These are phyloP conservation scores for Eremomyces bilateralis DNA, from an alignment of 495 filamentous ascomycete species.

Conservation along the genomic window DNA sequence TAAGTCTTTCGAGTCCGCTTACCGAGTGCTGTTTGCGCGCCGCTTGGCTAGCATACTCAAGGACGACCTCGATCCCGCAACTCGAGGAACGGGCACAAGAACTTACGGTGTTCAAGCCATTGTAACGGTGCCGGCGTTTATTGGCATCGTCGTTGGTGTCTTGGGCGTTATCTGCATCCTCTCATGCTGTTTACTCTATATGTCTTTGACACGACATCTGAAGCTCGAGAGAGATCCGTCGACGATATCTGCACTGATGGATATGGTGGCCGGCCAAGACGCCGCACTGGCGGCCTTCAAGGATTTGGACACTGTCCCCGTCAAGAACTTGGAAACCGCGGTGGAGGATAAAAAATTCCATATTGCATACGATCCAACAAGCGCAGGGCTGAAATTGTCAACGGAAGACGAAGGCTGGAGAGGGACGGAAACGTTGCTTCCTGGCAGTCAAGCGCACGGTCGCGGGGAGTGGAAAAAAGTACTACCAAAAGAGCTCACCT, in stretches of 20 bases:
- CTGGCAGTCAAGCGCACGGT: no score
- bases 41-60: slow-evolving; percentile 13
- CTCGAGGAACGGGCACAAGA: background rate
- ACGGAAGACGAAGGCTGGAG: no score
- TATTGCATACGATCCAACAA: background rate
- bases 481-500: slow-evolving; percentile 4
- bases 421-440: no score
- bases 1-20: slow-evolving; percentile 13
- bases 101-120: slow-evolving; percentile 10
- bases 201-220: slow-evolving; percentile 4
- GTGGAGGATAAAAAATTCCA: slow-evolving; percentile 3
- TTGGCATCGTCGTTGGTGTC: slow-evolving; percentile 19
- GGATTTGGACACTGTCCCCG: slow-evolving; percentile 2
- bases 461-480: no score
- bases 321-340: slow-evolving; percentile 1
- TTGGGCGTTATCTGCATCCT: slow-evolving; percentile 16
- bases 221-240: slow-evolving; percentile 11
- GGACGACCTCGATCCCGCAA: background rate
- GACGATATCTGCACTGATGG: slow-evolving; percentile 15
- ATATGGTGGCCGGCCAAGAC: slow-evolving; percentile 9
- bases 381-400: no score
- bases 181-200: slow-evolving; percentile 8
- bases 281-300: slow-evolving; percentile 2
- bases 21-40: slow-evolving; percentile 20
- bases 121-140: slow-evolving; percentile 18